A percentile compares a stretch with the other conserved stretches of the same genome.
Evolutionary conservation across 176 grass and related monocot genomes (phyloP).

Genomic region (Aechmea fasciata): DNA sequence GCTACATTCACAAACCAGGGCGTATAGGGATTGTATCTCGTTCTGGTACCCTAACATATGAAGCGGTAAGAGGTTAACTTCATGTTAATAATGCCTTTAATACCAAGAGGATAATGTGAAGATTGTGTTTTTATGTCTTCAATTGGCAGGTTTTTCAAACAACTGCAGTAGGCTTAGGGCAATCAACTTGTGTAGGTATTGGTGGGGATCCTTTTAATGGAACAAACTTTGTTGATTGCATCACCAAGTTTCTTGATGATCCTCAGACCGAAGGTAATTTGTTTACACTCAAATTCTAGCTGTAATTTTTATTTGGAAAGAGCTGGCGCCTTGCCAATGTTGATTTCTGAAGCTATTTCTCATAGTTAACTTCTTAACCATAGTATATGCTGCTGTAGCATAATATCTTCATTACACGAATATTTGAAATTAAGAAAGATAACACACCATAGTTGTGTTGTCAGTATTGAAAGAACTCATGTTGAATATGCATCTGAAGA

Average conservation of each 20-base stretch:
- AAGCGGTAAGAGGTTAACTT: slow-evolving; percentile 53
- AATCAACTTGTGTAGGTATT: slow-evolving; percentile 97
- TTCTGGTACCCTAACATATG: slow-evolving; percentile 99
- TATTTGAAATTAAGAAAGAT: background rate
- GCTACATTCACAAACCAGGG: slow-evolving; percentile 96
- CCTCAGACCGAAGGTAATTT: slow-evolving; percentile 96
- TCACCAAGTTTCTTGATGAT: slow-evolving; percentile 86
- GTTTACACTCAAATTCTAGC: background rate
- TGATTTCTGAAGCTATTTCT: background rate
- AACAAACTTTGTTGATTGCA: slow-evolving; percentile 95
- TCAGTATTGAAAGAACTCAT: too few relatives aligned
- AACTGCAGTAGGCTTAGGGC: slow-evolving; percentile 83
- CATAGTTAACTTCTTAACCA: background rate
- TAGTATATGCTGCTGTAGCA: background rate
- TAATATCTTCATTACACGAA: background rate
- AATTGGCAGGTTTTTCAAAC: slow-evolving; percentile 87
- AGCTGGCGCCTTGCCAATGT: background rate
- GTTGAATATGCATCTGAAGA: too few relatives aligned
- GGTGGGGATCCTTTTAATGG: slow-evolving; percentile 97
- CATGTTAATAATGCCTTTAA: background rate
- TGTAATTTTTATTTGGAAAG: background rate
- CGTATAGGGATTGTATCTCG: slow-evolving; percentile 89
- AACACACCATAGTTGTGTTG: too few relatives aligned
- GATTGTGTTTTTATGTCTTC: slow-evolving; percentile 18
- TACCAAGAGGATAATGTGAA: slow-evolving; percentile 7